Evolutionary conservation across 345 rosid species (phyloP), one percentile per base, ranked within the genome.

Genomic region (Eucalyptus erythrocorys): DNA sequence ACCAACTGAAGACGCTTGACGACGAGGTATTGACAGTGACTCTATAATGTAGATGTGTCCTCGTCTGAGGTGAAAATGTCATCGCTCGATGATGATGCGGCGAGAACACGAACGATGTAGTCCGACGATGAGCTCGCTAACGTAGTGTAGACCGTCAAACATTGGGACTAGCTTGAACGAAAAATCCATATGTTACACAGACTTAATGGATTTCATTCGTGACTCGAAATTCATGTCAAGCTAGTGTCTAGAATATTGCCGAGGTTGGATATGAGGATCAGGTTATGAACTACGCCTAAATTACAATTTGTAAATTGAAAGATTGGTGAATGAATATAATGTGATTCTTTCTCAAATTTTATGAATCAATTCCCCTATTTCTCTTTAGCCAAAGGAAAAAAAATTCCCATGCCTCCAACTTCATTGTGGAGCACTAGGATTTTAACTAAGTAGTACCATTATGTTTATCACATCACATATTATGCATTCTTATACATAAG

Each of bases 61-160:
- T 51, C 2, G 2, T 51, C 55, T 51, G 4, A 19, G 55, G 24
- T 51, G 55, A 51, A 51, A 51, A 51, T 51, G 55, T 0, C 55
- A 51, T 51, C 55, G 4, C 55, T 48, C 3, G 2, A 51, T 51
- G 24, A 51, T 19, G 55, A 51, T 51, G 55, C 1, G 10, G 55
- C 1, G 24, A 51, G 55, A 51, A 51, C 55, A 51, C 0, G 1
- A 51, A 3, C 2, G 1, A 10, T 0, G 24, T 19, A 51, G 55
- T 51, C 10, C 4, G 1, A 51, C 0, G 55, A 24, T 19, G 9
- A 51, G 55, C 55, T 51, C 1, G 9, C 55, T 51, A 17, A 51
- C 0, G 0, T 19, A 51, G 55, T 3, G 55, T 51, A 51, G 55
- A 51, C 24, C 1, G 0, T 3, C 4, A 51, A 51, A 51, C 55